These are phyloP conservation scores for Colletotrichum magnum DNA, from an alignment of 2,329 filamentous ascomycete species.

Conservation along the genomic window DNA sequence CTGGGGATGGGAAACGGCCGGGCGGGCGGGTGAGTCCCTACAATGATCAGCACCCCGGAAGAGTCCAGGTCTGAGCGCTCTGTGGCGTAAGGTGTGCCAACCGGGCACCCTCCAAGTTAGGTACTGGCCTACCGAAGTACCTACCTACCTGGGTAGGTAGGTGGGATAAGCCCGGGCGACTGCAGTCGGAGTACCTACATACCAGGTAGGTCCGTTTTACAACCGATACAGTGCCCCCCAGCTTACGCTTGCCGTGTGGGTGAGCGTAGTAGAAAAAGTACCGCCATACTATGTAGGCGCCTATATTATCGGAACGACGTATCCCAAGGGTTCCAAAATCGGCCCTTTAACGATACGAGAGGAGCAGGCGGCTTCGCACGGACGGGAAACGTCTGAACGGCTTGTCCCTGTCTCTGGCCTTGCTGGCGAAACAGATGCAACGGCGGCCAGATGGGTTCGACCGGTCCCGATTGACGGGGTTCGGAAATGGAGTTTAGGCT, in stretches of 20 bases:
- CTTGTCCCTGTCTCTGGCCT: conserved; percentile 8
- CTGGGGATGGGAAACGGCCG: not conserved
- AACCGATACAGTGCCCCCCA: too few relatives aligned
- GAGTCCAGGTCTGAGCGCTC: not conserved
- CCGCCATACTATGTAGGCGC: not conserved
- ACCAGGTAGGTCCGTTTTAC: too few relatives aligned
- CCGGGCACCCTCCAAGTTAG: too few relatives aligned
- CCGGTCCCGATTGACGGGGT: conserved; percentile 24
- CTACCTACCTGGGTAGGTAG: too few relatives aligned
- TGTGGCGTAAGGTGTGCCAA: not conserved
- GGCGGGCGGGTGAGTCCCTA: not conserved
- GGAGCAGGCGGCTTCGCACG: conserved; percentile 13
- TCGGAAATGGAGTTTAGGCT: not conserved
- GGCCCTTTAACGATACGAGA: conserved; percentile 12
- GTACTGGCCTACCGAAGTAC: not conserved
- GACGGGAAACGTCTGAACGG: conserved; percentile 31
- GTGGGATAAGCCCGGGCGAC: too few relatives aligned
- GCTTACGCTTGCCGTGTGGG: not conserved
- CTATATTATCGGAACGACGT: not conserved
- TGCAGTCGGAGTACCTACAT: too few relatives aligned
- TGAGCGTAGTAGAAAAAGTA: too few relatives aligned
- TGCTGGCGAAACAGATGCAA: conserved; percentile 28
- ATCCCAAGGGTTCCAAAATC: not conserved
- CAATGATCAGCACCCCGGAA: not conserved
- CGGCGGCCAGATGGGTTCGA: conserved; percentile 31